A percentile compares a stretch with the other conserved stretches of the same genome.
These are phyloP conservation scores for Trametes versicolor DNA, from an alignment of 1,284 basidiomycete genomes.

Conservation along the genomic window DNA sequence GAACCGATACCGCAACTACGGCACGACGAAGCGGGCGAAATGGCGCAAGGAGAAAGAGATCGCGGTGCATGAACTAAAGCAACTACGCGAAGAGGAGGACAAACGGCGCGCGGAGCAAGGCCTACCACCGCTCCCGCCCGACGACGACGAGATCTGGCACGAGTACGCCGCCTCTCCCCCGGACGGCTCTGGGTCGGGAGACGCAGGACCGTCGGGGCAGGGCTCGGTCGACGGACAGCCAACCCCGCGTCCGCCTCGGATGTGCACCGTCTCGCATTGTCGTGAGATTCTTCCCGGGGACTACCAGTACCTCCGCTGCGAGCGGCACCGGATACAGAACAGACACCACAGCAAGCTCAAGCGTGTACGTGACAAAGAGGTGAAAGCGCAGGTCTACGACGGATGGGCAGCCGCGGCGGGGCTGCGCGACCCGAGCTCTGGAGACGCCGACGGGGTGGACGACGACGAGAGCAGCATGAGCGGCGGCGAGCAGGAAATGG, in stretches of 20 bases:
- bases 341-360: constrained; percentile 62
- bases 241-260: constrained; percentile 46
- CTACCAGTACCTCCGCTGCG: constrained; percentile 62
- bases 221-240: neutral
- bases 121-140: constrained; percentile 36
- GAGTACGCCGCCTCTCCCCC: constrained; percentile 14
- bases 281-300: constrained; percentile 57
- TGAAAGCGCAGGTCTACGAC: constrained; percentile 47
- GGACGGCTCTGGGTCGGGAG: neutral
- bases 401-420: constrained; percentile 40
- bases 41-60: constrained; percentile 58
- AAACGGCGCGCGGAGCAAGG: constrained; percentile 48
- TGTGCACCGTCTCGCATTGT: constrained; percentile 69
- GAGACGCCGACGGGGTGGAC: neutral
- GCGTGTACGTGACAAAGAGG: constrained; percentile 56
- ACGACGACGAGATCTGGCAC: constrained; percentile 26
- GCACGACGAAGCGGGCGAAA: constrained; percentile 63
- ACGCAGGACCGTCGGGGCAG: neutral
- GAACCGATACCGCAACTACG: constrained; percentile 59
- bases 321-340: constrained; percentile 63
- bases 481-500: neutral
- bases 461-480: constrained; percentile 5
- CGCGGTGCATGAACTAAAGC: constrained; percentile 53
- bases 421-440: constrained; percentile 5
- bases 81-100: constrained; percentile 51